Evolutionary conservation across 2,329 filamentous ascomycete genomes (phyloP).

Genomic region (Calonectria henricotiae): DNA sequence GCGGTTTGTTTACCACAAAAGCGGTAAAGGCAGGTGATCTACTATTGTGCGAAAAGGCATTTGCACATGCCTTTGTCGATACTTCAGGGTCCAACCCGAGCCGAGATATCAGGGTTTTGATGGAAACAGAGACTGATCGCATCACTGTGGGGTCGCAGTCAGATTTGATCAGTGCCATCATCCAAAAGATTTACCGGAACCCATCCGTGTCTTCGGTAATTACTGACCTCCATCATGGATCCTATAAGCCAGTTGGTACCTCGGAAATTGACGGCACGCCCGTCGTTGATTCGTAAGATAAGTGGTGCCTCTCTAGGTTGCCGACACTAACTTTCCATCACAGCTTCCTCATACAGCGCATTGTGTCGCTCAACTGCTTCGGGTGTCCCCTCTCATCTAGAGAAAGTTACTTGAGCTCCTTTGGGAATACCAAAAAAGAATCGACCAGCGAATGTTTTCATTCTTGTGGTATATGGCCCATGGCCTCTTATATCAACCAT

Average conservation of each 20-base stretch:
- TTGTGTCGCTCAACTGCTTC: slow-evolving; percentile 64
- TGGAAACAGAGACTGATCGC: slow-evolving; percentile 58
- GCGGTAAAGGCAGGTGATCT: slow-evolving; percentile 67
- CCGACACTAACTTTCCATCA: not conserved
- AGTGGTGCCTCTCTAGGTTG: accelerated
- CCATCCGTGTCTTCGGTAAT: slow-evolving; percentile 40
- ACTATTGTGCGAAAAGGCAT: slow-evolving; percentile 72
- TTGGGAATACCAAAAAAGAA: not conserved
- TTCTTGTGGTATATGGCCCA: slow-evolving; percentile 64
- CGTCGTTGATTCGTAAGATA: slow-evolving; percentile 64
- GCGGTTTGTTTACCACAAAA: slow-evolving; percentile 68
- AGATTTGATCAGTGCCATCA: slow-evolving; percentile 59
- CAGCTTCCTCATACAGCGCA: slow-evolving; percentile 65
- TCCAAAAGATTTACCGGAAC: slow-evolving; percentile 65
- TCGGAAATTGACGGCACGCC: slow-evolving; percentile 56
- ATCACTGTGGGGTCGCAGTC: slow-evolving; percentile 59
- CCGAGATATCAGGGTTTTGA: slow-evolving; percentile 49
- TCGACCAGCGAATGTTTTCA: slow-evolving; percentile 38
- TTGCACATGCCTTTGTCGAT: slow-evolving; percentile 59
- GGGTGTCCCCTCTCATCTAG: slow-evolving; percentile 53
- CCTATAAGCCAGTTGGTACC: slow-evolving; percentile 54
- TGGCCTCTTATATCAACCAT: slow-evolving; percentile 70
- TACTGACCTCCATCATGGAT: slow-evolving; percentile 60
- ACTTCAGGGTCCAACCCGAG: slow-evolving; percentile 22
- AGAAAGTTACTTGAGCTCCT: not conserved